Percentiles rank a stretch among this genome's conserved stretches.
Evolutionary conservation across 352 stramenopile genomes (phyloP).

Genomic region (Globisporangium ultimum): DNA sequence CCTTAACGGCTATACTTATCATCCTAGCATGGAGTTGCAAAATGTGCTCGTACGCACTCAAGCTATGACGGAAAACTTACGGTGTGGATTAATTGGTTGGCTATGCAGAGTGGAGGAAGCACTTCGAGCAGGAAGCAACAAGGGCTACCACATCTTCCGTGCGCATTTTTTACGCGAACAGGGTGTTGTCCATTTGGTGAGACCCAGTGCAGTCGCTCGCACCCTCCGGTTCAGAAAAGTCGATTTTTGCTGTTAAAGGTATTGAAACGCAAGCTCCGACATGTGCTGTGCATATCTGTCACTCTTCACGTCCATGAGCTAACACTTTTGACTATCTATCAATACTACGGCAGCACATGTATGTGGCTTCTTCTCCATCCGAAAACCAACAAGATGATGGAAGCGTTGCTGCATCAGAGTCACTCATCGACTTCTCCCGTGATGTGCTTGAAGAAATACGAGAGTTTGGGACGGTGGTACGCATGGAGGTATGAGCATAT

Average conservation of each 20-base stretch:
- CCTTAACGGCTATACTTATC: neutral
- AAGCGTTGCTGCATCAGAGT: neutral
- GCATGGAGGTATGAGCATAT: slow-evolving; percentile 27
- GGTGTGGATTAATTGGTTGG: neutral
- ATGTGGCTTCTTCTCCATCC: neutral
- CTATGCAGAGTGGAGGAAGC: neutral
- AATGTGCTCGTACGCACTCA: too few species aligned
- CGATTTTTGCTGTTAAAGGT: slow-evolving; percentile 21
- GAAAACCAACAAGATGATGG: too few species aligned
- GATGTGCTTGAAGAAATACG: slow-evolving; percentile 12
- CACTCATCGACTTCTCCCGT: slow-evolving; percentile 7
- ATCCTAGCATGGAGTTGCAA: too few species aligned
- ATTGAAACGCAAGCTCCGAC: neutral
- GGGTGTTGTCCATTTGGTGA: slow-evolving; percentile 21
- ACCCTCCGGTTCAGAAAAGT: slow-evolving; percentile 7
- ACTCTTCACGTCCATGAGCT: neutral
- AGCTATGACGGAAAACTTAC: neutral
- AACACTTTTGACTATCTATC: neutral
- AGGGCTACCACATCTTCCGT: slow-evolving; percentile 2
- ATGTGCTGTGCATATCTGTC: neutral
- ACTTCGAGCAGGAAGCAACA: neutral
- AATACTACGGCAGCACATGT: neutral
- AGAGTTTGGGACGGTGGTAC: slow-evolving; percentile 11
- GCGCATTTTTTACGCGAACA: slow-evolving; percentile 18
- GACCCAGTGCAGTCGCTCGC: slow-evolving; percentile 8